Base-by-base conservation (phyloP, 2,329 filamentous ascomycete species). In the Rosellinia necatrix region DNA sequence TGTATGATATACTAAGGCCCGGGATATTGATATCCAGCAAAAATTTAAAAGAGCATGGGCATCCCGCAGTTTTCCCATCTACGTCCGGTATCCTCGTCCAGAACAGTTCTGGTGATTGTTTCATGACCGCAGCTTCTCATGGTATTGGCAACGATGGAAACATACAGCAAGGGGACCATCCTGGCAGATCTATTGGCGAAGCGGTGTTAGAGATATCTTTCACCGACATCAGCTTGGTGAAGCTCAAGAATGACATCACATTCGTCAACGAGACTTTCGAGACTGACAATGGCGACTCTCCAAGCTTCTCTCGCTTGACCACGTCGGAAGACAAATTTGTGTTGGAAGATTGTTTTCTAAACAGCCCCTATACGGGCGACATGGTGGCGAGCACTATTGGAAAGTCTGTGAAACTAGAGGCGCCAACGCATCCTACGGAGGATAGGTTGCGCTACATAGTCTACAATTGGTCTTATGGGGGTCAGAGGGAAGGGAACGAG, bases 121-220 rank as follows among this genome's bases (percentile, higher is more conserved):
- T 58, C n/a, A 51, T 58, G 50, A 54, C 55, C 5, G 49, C n/a
- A 37, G 37, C 50, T 35, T 58, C 55, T 35, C 44, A 50, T 35
- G 50, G 49, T 6, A 58, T 58, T 24, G 27, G 25, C 9, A 34
- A 46, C 13, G 21, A 49, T 46, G 21, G 42, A 37, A 30, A 35
- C 25, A 12, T 54, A 24, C 50, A 30, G 22, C 55, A 54, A 49
- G 27, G 38, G 15, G 17, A 32, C 15, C 32, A 32, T 7, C 17
- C 8, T 13, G 19, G 17, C 3, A 29, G 43, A 29, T 30, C n/a
- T 17, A 54, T 59, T 29, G 56, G 56, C 21, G 15, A 55, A 24
- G 46, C 56, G 17, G 34, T 35, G 21, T 12, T 27, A 6, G 46
- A 59, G 22, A 54, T 59, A 25, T 10, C 46, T 15, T 55, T 34